Conservation (phyloP, 139 green algal species). For the Diplosphaera chodatii region DNA sequence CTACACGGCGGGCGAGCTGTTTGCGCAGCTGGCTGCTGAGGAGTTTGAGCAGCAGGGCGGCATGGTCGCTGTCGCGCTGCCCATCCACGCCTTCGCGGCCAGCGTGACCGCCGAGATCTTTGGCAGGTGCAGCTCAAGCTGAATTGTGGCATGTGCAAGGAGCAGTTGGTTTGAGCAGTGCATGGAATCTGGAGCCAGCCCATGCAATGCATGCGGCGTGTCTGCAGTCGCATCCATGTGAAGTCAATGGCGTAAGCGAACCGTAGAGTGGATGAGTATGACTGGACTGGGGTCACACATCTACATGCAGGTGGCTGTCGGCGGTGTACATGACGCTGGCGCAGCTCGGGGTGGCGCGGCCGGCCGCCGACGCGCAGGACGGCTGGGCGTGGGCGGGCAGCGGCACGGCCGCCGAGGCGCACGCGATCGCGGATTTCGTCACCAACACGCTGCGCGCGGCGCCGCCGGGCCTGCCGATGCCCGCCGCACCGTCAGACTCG, state of each 20-base stretch:
- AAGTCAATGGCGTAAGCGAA: no score
- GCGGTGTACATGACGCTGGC: conserved; percentile 55
- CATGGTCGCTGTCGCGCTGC: conserved; percentile 21
- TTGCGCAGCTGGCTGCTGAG: conserved; percentile 23
- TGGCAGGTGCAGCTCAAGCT: neutral
- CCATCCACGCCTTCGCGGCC: neutral
- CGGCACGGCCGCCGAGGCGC: conserved; percentile 13
- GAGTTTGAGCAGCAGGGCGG: conserved; percentile 46
- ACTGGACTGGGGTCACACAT: no score
- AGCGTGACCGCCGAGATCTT: neutral
- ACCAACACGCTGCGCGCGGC: conserved; percentile 11
- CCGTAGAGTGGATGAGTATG: no score
- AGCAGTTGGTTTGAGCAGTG: no score
- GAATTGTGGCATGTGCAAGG: no score
- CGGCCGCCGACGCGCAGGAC: conserved; percentile 3
- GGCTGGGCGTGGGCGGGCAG: neutral
- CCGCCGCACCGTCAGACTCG: neutral
- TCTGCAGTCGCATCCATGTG: no score
- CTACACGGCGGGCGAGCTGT: conserved; percentile 36
- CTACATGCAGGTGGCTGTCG: conserved; percentile 36
- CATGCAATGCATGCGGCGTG: no score
- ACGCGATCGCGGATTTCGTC: conserved; percentile 31
- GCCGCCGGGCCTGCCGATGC: neutral
- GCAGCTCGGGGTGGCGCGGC: conserved; percentile 62
- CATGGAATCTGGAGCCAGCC: no score